Evolutionary conservation across 768 basidiomycete species (phyloP), one percentile per base, ranked within the genome.

Genomic region (Russula abietina): DNA sequence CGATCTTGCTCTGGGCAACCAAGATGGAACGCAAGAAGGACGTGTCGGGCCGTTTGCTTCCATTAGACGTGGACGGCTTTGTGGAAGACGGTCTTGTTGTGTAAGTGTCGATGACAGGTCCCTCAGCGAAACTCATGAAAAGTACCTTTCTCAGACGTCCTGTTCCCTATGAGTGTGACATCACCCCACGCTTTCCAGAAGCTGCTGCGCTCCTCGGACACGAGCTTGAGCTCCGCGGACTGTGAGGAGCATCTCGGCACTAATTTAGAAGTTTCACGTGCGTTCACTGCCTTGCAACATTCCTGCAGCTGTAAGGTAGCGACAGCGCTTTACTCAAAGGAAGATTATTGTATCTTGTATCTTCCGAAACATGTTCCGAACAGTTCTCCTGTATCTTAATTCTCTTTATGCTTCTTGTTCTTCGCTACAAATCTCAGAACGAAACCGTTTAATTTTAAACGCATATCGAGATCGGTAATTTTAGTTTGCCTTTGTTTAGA

Each of bases 1-100:
- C 65, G 2, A 45, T 64, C 30, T 12, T 59, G 19, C 65, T 66
- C 28, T 66, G 65, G 65, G 52, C 62, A 10, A 22, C 32, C 33
- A 66, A 50, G 6, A 59, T 66, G n/a, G 55, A 63, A 45, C 56
- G 61, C 28, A 62, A 62, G 53, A 65, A 59, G 22, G 57, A 65
- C 19, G 48, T 46, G 8, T 54, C 52, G 10, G 65, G 65, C 4
- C 46, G 51, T 26, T 32, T 17, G 2, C 61, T 65, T 30, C 55
- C 60, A 12, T 38, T 65, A 12, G 54, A 66, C n/a, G 62, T 66
- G 43, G 65, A 66, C 39, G 65, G 65, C 8, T 66, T 63, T 30
- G 62, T 66, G n/a, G 65, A 66, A 55, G 62, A 59, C 16, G 65
- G 65, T 30, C 65, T 66, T 14, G 65, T 66, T 26, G 65, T 66